Conservation (phyloP, 192 early-diverging fungal species). For the Rhizophagus clarus region DNA sequence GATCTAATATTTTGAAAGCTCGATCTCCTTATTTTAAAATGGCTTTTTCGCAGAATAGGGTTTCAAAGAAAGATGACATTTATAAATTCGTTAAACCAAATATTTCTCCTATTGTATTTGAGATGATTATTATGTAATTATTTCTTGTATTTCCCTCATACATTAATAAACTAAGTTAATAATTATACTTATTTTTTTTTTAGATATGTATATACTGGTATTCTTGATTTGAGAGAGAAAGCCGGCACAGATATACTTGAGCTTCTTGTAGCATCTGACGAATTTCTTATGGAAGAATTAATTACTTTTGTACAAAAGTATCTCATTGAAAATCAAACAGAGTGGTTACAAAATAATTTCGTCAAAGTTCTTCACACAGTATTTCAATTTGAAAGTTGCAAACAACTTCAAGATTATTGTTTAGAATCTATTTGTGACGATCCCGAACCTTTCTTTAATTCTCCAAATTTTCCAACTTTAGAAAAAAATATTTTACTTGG, state of each 20-base stretch:
- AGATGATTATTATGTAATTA: neutral
- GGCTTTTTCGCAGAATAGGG: neutral
- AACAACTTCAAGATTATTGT: conserved; percentile 7
- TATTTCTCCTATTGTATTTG: conserved; percentile 23
- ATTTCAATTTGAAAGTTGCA: conserved; percentile 5
- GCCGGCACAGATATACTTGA: neutral
- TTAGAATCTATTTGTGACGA: neutral
- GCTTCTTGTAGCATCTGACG: conserved; percentile 19
- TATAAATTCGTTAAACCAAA: conserved; percentile 22
- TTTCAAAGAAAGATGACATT: neutral
- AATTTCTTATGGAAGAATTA: conserved; percentile 23
- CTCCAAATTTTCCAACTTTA: neutral
- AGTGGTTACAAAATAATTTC: conserved; percentile 7
- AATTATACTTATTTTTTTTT: neutral
- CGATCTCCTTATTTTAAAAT: conserved; percentile 12
- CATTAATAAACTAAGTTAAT: neutral
- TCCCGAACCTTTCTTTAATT: conserved; percentile 15
- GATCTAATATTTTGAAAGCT: conserved; percentile 14
- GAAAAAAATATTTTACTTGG: conserved; percentile 19
- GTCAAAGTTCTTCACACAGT: conserved; percentile 16
- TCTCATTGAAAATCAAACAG: conserved; percentile 15
- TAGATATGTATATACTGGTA: conserved; percentile 27
- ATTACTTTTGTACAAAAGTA: neutral
- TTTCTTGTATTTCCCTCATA: neutral
- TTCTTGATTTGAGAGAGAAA: conserved; percentile 1